Conservation (phyloP, 371 early-diverging fungal genomes). For the Cokeromyces recurvatus region DNA sequence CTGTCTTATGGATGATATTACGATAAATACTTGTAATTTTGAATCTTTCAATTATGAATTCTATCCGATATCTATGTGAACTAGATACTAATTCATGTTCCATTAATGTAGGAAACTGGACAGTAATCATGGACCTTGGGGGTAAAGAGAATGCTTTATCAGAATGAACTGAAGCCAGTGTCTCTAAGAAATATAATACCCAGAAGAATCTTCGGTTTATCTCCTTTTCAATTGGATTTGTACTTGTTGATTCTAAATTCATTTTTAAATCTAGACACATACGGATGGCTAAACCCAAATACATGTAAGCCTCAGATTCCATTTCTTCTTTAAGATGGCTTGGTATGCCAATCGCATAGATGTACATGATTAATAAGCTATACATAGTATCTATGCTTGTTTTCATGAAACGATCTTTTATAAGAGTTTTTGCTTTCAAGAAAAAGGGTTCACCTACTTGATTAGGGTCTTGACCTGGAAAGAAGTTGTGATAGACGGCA, state of each 20-base stretch:
- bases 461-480: constrained; percentile 43
- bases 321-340: constrained; percentile 18
- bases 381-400: constrained; percentile 38
- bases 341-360: constrained; percentile 43
- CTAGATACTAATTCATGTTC: constrained; percentile 19
- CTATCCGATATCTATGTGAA: constrained; percentile 29
- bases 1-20: constrained; percentile 24
- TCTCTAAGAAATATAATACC: constrained; percentile 38
- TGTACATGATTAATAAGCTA: constrained; percentile 43
- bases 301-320: constrained; percentile 45
- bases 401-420: constrained; percentile 30
- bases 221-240: constrained; percentile 15
- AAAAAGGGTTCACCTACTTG: constrained; percentile 38
- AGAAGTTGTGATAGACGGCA: constrained; percentile 39
- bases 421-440: constrained; percentile 24
- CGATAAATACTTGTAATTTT: constrained; percentile 40
- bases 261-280: constrained; percentile 41
- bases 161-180: constrained; percentile 35
- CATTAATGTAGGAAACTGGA: constrained; percentile 19
- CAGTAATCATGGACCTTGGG: constrained; percentile 20
- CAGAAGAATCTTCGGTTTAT: constrained; percentile 33
- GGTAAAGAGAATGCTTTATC: constrained; percentile 42
- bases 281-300: constrained; percentile 42
- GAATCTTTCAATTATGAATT: constrained; percentile 39
- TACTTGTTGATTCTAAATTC: constrained; percentile 22